Conservation (phyloP, 1,284 basidiomycete species). For the Moesziomyces antarcticus region DNA sequence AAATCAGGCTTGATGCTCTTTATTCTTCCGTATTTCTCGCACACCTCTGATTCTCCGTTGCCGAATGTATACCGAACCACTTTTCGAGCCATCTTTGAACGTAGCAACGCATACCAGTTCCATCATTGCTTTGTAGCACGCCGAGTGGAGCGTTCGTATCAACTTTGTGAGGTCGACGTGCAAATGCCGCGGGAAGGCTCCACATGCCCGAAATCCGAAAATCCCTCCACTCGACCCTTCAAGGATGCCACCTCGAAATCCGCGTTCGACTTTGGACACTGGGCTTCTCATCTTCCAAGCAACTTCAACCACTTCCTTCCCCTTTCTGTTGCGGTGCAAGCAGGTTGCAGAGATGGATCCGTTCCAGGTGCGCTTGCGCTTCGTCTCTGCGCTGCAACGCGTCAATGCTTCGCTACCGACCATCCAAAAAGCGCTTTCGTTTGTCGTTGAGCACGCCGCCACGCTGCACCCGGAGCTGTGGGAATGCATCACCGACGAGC, state of each 20-base stretch:
- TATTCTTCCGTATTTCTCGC: background rate
- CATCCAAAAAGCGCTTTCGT: conserved; percentile 87
- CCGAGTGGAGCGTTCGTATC: too few relatives aligned
- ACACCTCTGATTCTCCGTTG: background rate
- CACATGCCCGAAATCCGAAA: conserved; percentile 33
- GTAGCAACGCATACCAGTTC: background rate
- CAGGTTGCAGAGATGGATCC: conserved; percentile 44
- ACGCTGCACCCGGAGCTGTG: conserved; percentile 85
- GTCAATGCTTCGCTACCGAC: conserved; percentile 77
- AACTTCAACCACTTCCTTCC: too few relatives aligned
- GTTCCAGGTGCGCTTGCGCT: conserved; percentile 65
- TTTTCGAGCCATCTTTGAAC: background rate
- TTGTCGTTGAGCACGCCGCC: conserved; percentile 84
- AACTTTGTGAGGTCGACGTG: too few relatives aligned
- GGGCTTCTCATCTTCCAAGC: background rate
- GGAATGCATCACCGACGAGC: conserved; percentile 92
- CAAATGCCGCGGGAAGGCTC: conserved; percentile 5
- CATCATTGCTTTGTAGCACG: too few relatives aligned
- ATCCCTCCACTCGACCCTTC: background rate
- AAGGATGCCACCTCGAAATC: background rate
- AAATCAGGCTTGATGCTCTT: too few relatives aligned
- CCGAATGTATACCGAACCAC: background rate
- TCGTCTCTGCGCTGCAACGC: conserved; percentile 59
- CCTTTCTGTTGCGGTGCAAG: too few relatives aligned
- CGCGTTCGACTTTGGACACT: background rate